Evolutionary conservation across 2,329 filamentous ascomycete genomes (phyloP), one percentile per base, ranked within the genome.

Genomic region (Monilinia vaccinii-corymbosi): DNA sequence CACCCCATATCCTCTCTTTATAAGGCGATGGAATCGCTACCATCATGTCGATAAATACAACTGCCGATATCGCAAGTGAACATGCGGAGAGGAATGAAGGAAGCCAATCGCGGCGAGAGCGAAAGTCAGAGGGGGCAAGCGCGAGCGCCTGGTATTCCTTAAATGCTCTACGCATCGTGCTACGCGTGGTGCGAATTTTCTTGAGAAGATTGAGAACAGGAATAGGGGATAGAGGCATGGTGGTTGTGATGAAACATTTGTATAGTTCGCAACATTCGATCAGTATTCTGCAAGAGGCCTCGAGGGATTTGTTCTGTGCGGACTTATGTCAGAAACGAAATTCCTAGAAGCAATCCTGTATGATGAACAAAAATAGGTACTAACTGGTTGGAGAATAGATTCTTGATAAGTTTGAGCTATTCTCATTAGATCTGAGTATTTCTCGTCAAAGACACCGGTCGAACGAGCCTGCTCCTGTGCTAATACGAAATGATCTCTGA

Each of bases 1-100:
- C 36, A 3, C 63, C 63, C 63, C 63, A 64, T 31, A 64, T 64
- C 21, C 62, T 57, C 38, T 64, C 61, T 44, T 56, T 64, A 21
- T 58, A 63, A 5, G 63, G 61, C 9, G 63, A 62, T 40, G 61
- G 63, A n/a, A 55, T 55, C 7, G 48, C 55, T 23, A 62, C 31
- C 32, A 64, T 36, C 31, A 60, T 62, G 47, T 64, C 63, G 10
- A 64, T 38, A 40, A 61, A 63, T 1, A 62, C 34, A n/a, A 64
- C 56, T 7, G 63, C 63, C 9, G 61, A 46, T 21, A 57, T 50
- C 7, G 59, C 45, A 31, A 64, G 42, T 14, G 56, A 60, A 32
- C 55, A 58, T 9, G 63, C 63, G 8, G 55, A 55, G 28, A 64
- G 58, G n/a, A 64, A 64, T 21, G 63, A 58, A 25, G 63, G 63